Base-by-base conservation (phyloP, 1,284 basidiomycete species). In the Sparassis latifolia region DNA sequence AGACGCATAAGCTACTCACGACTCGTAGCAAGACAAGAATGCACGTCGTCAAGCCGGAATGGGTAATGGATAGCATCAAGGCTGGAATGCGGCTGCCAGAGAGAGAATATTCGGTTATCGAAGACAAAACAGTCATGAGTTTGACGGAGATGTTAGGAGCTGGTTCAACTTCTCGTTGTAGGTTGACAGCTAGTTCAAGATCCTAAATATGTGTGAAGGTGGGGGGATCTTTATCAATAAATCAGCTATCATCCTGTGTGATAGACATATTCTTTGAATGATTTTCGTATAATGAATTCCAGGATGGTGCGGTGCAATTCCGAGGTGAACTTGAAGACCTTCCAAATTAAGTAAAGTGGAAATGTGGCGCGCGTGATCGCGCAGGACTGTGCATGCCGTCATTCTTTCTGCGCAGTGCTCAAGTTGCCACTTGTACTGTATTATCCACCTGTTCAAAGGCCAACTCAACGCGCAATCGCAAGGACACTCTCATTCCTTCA, bases 31-130 rank as follows among this genome's bases (percentile, higher is more conserved):
- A 70, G 54, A 70, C 62, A 45, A 70, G 69, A 42, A 67, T 71
- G 29, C 73, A 81, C 49, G 75, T 88, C 46, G 82, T 88, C 12
- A 79, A 72, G 52, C 86, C 86, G 3, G 80, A 84, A 61, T 89
- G 86, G 86, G 71, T 88, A 4, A 68, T 70, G 10, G 85, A 88
- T 56, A 84, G 83, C 56, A 72, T 88, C 56, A 60, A 65, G 9
- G 71, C 72, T 27, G 81, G 80, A 32, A 80, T 73, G 62, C 71
- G 77, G 58, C 66, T 77, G 51, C 68, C 75, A 33, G 86, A 89
- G 63, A 68, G 74, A 51, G 64, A 66, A 12, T 89, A 87, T 58
- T 56, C 71, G 5, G 69, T 80, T 29, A 62, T 80, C 49, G 73
- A 66, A 55, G 61, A 68, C 53, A 56, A 50, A 27, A 66, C 62